Base-by-base conservation (phyloP, 768 basidiomycete species). In the Suillus placidus region DNA sequence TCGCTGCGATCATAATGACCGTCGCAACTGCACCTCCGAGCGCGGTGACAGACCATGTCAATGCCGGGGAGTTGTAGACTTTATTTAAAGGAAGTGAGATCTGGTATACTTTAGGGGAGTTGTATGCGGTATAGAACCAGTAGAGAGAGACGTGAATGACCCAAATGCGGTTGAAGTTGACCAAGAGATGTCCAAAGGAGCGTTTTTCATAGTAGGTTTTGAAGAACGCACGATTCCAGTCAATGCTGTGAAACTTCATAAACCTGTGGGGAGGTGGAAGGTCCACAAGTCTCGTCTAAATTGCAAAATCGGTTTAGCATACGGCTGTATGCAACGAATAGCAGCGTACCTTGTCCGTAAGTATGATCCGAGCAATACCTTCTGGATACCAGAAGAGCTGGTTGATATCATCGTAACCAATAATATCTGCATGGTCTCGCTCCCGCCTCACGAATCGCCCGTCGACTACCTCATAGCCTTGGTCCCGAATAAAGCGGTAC, bases 111-210 rank as follows among this genome's bases (percentile, higher is more conserved):
- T 85, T 87, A 1, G 94, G 94, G 18, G 95, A 91, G 79, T 98
- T 98, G 82, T 85, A 97, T 45, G 97, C 84, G 23, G 96, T 99
- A 81, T 97, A 99, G 80, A 90, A 98, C 87, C 91, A 99, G 83
- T 91, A 99, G 75, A 98, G 79, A 38, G 96, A 87, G 65, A 99
- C 83, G 80, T 99, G 97, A 68, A 97, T 91, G 78, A 99, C 95
- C 96, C 97, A 99, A 71, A 99, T 94, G 56, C 97, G 93, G 81
- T 99, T 99, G 83, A 99, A 99, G 84, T 99, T 98, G 85, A 99
- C 96, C 65, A 99, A 86, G 2, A 99, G 85, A 77, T 99, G 97
- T 47, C 95, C 92, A 77, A 97, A 94, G 0, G 96, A 96, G 37
- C 97, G 94, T 74, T 95, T 95, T 78, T 99, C 97, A 69, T 91